Evolutionary conservation across 306 rosid species (phyloP).

Genomic region (Leucaena leucocephala): DNA sequence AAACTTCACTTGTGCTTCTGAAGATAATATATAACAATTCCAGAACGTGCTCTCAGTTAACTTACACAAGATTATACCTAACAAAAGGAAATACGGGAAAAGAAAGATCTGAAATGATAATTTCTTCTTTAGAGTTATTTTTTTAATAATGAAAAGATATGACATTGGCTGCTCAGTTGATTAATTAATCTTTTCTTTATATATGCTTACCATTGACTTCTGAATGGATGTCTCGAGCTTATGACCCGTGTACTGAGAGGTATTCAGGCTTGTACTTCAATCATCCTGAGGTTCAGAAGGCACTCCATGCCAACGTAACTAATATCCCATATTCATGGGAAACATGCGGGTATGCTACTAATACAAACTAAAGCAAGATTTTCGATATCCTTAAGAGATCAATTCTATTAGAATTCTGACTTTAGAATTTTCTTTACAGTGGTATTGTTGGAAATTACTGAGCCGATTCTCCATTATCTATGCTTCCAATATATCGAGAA

Average conservation of each 20-base stretch:
- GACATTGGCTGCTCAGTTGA: neutral
- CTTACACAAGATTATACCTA: neutral
- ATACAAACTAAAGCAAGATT: conserved; percentile 20
- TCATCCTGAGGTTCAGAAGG: conserved; percentile 88
- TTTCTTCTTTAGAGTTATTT: neutral
- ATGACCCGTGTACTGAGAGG: conserved; percentile 96
- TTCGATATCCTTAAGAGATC: conserved; percentile 21
- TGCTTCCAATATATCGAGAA: conserved; percentile 92
- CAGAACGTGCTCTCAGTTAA: neutral
- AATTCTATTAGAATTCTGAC: conserved; percentile 19
- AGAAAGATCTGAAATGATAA: neutral
- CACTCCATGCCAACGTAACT: conserved; percentile 91
- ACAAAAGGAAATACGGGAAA: neutral
- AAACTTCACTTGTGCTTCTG: neutral
- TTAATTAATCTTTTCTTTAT: conserved; percentile 10
- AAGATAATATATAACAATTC: neutral
- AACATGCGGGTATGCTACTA: conserved; percentile 71
- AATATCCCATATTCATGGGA: conserved; percentile 76
- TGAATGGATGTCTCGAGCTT: conserved; percentile 88
- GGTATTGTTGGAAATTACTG: conserved; percentile 77
- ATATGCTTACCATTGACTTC: conserved; percentile 28
- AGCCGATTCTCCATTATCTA: conserved; percentile 86
- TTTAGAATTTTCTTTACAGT: conserved; percentile 45
- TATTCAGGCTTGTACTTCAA: conserved; percentile 77
- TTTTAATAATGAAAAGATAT: neutral